Evolutionary conservation across 2,329 filamentous ascomycete species (phyloP).

Genomic region (Neopestalotiopsis rosae): DNA sequence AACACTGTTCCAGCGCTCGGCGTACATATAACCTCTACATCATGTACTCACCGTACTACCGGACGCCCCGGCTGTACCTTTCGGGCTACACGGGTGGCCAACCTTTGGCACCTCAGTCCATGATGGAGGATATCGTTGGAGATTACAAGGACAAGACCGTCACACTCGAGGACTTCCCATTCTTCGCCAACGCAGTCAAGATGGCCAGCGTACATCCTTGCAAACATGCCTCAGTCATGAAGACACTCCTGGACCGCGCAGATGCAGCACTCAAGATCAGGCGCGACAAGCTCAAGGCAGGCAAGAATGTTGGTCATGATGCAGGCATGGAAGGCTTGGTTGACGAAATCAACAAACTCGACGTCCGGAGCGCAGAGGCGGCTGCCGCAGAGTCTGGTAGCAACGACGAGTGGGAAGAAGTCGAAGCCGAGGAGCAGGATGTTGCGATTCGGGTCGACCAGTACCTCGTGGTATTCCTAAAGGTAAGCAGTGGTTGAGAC

Average conservation of each 20-base stretch:
- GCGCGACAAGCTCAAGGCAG: slow-evolving; percentile 76
- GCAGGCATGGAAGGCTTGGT: slow-evolving; percentile 84
- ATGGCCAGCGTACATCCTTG: slow-evolving; percentile 98
- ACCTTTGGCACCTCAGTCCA: slow-evolving; percentile 79
- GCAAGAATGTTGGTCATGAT: slow-evolving; percentile 55
- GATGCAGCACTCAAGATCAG: slow-evolving; percentile 91
- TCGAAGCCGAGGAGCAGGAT: slow-evolving; percentile 71
- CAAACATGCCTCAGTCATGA: slow-evolving; percentile 98
- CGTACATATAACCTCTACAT: slow-evolving; percentile 99
- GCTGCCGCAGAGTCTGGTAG: slow-evolving; percentile 53
- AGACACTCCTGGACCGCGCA: slow-evolving; percentile 91
- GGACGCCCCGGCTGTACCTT: slow-evolving; percentile 92
- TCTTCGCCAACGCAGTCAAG: slow-evolving; percentile 89
- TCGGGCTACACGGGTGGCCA: slow-evolving; percentile 87
- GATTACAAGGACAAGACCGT: slow-evolving; percentile 99
- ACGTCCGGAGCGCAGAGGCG: slow-evolving; percentile 58
- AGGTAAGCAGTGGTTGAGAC: slow-evolving; percentile 57
- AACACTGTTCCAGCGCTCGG: slow-evolving; percentile 63
- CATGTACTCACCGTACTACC: slow-evolving; percentile 96
- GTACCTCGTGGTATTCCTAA: slow-evolving; percentile 85
- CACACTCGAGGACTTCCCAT: slow-evolving; percentile 95
- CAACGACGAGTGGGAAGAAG: slow-evolving; percentile 70
- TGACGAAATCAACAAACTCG: slow-evolving; percentile 75
- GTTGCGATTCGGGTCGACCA: slow-evolving; percentile 87
- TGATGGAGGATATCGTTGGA: slow-evolving; percentile 97